These are phyloP conservation scores for Suzukiozyma palmioleophila DNA, from an alignment of 1,139 yeast genomes.

Conservation along the genomic window DNA sequence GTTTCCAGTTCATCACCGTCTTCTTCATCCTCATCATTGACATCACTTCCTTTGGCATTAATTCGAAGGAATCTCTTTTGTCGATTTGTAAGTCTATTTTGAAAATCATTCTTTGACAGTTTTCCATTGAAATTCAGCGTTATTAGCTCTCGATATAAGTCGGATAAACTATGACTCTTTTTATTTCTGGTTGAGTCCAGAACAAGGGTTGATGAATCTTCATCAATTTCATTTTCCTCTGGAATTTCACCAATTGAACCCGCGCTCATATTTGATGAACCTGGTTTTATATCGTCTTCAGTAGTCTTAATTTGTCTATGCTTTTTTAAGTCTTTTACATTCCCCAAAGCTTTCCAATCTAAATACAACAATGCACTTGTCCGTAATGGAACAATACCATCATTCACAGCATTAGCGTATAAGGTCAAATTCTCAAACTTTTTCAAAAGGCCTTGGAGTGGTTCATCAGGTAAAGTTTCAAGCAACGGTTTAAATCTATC, in stretches of 20 bases:
- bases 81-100: slow-evolving; percentile 15
- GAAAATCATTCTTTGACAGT: slow-evolving; percentile 5
- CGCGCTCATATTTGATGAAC: slow-evolving; percentile 10
- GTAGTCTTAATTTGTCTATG: slow-evolving; percentile 10
- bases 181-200: background rate
- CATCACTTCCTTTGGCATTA: slow-evolving; percentile 23
- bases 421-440: slow-evolving; percentile 65
- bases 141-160: slow-evolving; percentile 17
- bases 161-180: background rate
- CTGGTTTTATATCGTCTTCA: slow-evolving; percentile 10
- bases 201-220: slow-evolving; percentile 4
- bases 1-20: slow-evolving; percentile 7
- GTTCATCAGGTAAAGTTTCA: slow-evolving; percentile 71
- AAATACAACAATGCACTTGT: slow-evolving; percentile 51
- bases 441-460: slow-evolving; percentile 62
- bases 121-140: slow-evolving; percentile 15
- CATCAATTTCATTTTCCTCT: slow-evolving; percentile 7
- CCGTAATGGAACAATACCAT: slow-evolving; percentile 87
- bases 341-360: slow-evolving; percentile 42
- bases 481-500: slow-evolving; percentile 54
- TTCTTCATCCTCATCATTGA: slow-evolving; percentile 4
- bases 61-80: slow-evolving; percentile 22
- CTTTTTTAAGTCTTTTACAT: slow-evolving; percentile 24
- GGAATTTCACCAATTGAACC: slow-evolving; percentile 11
- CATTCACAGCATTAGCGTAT: slow-evolving; percentile 80